These are phyloP conservation scores for Paramecium pentaurelia DNA, from an alignment of 73 alveolate species.

Conservation along the genomic window DNA sequence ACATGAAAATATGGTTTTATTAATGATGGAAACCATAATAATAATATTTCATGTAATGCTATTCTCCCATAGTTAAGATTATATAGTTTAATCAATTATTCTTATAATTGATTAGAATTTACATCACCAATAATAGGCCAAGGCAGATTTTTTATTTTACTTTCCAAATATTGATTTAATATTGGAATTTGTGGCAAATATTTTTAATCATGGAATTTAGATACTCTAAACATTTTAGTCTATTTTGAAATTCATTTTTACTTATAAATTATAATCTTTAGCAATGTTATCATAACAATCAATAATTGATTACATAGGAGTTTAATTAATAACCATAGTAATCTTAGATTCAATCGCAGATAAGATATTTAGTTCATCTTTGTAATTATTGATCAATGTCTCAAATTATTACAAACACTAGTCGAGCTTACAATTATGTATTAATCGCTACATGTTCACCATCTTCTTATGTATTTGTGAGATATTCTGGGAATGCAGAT, in stretches of 20 bases:
- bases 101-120: not conserved
- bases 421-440: not conserved
- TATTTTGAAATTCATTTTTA: not conserved
- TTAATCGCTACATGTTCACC: not conserved
- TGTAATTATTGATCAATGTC: not conserved
- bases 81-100: not conserved
- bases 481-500: conserved; percentile 15
- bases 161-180: not conserved
- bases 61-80: conserved; percentile 29
- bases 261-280: not conserved
- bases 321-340: not conserved
- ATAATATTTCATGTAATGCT: conserved; percentile 5
- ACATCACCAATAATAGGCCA: not conserved
- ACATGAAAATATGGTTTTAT: not conserved
- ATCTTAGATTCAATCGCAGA: not conserved
- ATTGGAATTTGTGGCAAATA: not conserved
- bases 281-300: not conserved
- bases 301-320: not conserved
- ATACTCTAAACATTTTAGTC: not conserved
- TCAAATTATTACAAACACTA: not conserved
- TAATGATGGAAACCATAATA: conserved; percentile 10
- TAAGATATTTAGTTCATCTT: conserved; percentile 12
- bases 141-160: not conserved
- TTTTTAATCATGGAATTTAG: not conserved
- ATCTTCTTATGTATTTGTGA: not conserved